Conservation (phyloP, 2,329 filamentous ascomycete genomes). For the Neophaeococcomyces mojaviensis region DNA sequence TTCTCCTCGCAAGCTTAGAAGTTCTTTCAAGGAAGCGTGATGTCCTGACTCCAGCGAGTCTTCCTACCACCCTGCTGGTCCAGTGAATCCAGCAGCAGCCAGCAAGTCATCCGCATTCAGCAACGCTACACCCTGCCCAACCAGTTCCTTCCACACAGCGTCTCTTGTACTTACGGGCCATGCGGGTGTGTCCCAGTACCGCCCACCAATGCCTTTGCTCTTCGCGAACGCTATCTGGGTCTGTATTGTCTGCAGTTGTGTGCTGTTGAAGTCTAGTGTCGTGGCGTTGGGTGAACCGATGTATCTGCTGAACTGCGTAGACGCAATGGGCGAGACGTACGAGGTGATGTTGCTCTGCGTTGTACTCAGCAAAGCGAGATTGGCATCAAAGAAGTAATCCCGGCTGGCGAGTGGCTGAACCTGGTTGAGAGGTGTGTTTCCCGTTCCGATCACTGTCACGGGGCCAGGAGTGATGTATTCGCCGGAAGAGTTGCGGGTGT, state of each 20-base stretch:
- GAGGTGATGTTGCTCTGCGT: slow-evolving; percentile 40
- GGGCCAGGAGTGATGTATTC: slow-evolving; percentile 40
- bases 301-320: slow-evolving; percentile 41
- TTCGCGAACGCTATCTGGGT: slow-evolving; percentile 48
- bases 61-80: not conserved
- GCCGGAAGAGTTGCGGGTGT: slow-evolving; percentile 43
- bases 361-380: slow-evolving; percentile 42
- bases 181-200: slow-evolving; percentile 58
- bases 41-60: too few species aligned
- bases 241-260: slow-evolving; percentile 44
- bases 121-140: slow-evolving; percentile 52
- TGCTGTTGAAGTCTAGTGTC: slow-evolving; percentile 32
- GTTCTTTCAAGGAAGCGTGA: too few species aligned
- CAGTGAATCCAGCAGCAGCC: slow-evolving; percentile 34
- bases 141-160: slow-evolving; percentile 50
- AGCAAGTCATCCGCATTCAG: slow-evolving; percentile 59
- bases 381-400: slow-evolving; percentile 56
- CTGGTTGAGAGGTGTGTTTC: slow-evolving; percentile 45
- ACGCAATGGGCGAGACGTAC: slow-evolving; percentile 47
- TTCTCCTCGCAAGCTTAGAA: too few species aligned
- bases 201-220: slow-evolving; percentile 48
- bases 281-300: slow-evolving; percentile 39
- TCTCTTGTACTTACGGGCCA: slow-evolving; percentile 55
- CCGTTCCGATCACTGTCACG: slow-evolving; percentile 57
- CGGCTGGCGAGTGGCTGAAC: slow-evolving; percentile 38